Evolutionary conservation across 257 asterid species (phyloP), one percentile per base, ranked within the genome.

Genomic region (Echium plantagineum): DNA sequence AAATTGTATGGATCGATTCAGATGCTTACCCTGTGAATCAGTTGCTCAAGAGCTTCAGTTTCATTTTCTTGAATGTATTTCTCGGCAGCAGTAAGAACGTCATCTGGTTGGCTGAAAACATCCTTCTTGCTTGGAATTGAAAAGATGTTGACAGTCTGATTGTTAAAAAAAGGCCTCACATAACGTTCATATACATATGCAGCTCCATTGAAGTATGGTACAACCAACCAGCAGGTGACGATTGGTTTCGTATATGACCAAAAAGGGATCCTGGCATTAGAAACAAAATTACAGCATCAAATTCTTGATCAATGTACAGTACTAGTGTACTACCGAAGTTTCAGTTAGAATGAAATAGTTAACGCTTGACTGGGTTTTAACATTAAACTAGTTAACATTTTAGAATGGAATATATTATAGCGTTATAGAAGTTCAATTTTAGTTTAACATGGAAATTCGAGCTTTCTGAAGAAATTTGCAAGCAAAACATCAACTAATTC

Each of bases 171-270:
- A 53, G 98, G 97, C 77, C 98, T 80, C 13, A 91, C 90, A 46
- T 63, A 88, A 56, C 89, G 89, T 63, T 88, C 94, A 20, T 91
- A 91, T 3, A 91, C 95, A 38, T 75, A 84, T 17, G 98, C 94
- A 57, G 97, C 98, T 63, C 97, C 98, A 51, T 83, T 86, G 83
- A 91, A 91, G 79, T 89, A 83, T 0, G 98, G 98, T 55, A 91
- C 84, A 63, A 91, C 95, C 77, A 91, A 78, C 98, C 98, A 91
- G 81, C 95, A 88, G 47, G 94, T 88, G 59, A 83, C 75, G 13
- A 91, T 79, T 72, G 86, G 80, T 78, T 89, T 91, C 19, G 76
- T 77, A 56, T 91, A 91, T 16, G 96, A 80, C 98, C 98, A 91
- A 77, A 91, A 75, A 16, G 97, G 97, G 30, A 91, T 56, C 97